These are phyloP conservation scores for Geotrichum klebahnii DNA, from an alignment of 1,139 yeast genomes.

Conservation along the genomic window DNA sequence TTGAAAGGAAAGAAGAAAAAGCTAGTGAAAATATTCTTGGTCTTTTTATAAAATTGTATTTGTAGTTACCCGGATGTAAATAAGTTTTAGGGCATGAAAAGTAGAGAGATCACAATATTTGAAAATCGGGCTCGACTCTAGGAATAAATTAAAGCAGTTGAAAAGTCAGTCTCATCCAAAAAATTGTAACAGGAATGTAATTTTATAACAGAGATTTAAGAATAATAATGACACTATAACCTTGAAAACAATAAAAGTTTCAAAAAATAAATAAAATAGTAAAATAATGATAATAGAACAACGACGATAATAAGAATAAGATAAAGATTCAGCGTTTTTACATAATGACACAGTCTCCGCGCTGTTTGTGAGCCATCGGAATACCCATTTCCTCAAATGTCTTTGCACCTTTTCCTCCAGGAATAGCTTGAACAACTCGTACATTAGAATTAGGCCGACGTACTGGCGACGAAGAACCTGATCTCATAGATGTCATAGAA, in stretches of 20 bases:
- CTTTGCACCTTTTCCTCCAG: conserved; percentile 69
- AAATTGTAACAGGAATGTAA: no score
- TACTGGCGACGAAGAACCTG: conserved; percentile 8
- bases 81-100: not conserved
- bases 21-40: not conserved
- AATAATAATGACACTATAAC: no score
- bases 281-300: no score
- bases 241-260: no score
- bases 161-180: no score
- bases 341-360: conserved; percentile 36
- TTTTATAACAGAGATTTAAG: no score
- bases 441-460: conserved; percentile 11
- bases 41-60: not conserved
- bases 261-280: no score
- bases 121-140: no score
- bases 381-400: conserved; percentile 39
- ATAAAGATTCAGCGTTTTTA: no score
- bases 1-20: conserved; percentile 1
- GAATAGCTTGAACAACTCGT: conserved; percentile 12
- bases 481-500: conserved; percentile 8
- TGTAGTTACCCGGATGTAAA: not conserved
- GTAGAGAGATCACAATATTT: no score
- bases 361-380: conserved; percentile 29
- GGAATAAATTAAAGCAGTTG: no score
- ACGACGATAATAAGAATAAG: no score